Conservation (phyloP, 345 rosid species). For the Camelina laxa region DNA sequence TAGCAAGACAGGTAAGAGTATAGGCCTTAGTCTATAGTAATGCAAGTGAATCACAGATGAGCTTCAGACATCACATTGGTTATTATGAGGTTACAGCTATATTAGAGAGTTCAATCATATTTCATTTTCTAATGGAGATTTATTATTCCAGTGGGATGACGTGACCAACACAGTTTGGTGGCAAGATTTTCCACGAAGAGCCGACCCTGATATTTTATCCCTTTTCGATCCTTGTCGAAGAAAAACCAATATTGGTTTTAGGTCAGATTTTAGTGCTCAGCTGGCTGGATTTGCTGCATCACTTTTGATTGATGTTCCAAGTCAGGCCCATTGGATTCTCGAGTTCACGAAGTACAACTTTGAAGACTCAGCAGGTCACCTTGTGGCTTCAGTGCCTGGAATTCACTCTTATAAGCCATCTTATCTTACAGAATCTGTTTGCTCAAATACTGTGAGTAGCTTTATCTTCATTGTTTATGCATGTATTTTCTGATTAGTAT, state of each 20-base stretch:
- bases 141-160: conserved; percentile 71
- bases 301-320: conserved; percentile 78
- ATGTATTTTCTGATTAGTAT: conserved; percentile 12
- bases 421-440: conserved; percentile 41
- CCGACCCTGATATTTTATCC: conserved; percentile 64
- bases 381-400: conserved; percentile 88
- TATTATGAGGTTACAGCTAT: background rate
- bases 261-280: conserved; percentile 84
- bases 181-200: conserved; percentile 92
- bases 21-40: conserved; percentile 19
- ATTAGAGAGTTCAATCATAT: background rate
- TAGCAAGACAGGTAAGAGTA: conserved; percentile 69
- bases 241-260: conserved; percentile 46
- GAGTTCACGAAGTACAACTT: conserved; percentile 83
- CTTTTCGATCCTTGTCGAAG: conserved; percentile 58
- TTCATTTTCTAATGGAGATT: conserved; percentile 28
- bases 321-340: conserved; percentile 81
- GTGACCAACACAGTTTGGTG: conserved; percentile 96
- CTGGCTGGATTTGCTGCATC: conserved; percentile 88
- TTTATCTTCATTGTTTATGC: conserved; percentile 3
- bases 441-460: conserved; percentile 49
- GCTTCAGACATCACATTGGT: background rate
- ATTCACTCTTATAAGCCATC: conserved; percentile 61
- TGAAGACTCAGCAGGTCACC: conserved; percentile 66
- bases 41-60: conserved; percentile 18